These are phyloP conservation scores for Vicia villosa DNA, from an alignment of 306 rosid species.

Conservation along the genomic window DNA sequence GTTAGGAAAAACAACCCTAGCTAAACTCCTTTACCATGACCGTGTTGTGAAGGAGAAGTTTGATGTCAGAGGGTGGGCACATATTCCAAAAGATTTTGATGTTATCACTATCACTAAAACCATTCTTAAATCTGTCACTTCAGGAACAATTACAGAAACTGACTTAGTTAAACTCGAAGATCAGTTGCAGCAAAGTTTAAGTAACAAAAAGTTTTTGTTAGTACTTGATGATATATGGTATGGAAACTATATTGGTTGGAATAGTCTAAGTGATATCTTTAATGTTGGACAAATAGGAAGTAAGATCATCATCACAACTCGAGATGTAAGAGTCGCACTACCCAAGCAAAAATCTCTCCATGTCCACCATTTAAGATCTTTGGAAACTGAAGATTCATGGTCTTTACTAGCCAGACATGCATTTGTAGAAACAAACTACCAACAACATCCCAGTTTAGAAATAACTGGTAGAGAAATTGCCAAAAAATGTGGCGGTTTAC, in stretches of 20 bases:
- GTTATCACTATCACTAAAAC: not conserved
- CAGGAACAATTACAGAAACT: not conserved
- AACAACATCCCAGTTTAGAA: slow-evolving; percentile 15
- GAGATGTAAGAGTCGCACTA: slow-evolving; percentile 40
- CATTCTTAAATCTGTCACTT: slow-evolving; percentile 32
- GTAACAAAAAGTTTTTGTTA: slow-evolving; percentile 37
- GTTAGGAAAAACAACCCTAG: slow-evolving; percentile 30
- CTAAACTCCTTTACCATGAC: slow-evolving; percentile 27
- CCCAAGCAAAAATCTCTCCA: slow-evolving; percentile 38
- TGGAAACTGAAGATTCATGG: slow-evolving; percentile 42
- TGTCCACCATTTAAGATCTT: slow-evolving; percentile 26
- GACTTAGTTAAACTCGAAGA: slow-evolving; percentile 25
- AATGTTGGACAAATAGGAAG: not conserved
- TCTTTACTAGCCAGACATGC: slow-evolving; percentile 35
- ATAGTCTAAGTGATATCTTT: slow-evolving; percentile 20
- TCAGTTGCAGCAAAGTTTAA: slow-evolving; percentile 26
- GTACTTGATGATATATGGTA: slow-evolving; percentile 54
- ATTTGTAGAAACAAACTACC: not conserved
- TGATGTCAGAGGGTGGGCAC: not conserved
- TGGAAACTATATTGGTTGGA: slow-evolving; percentile 43
- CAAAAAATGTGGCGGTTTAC: slow-evolving; percentile 40
- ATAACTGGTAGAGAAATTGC: slow-evolving; percentile 41
- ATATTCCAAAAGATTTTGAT: slow-evolving; percentile 24
- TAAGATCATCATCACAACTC: slow-evolving; percentile 4
- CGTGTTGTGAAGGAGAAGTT: not conserved